Percentiles rank a stretch among this genome's conserved stretches.
These are phyloP conservation scores for Zymoseptoria ardabiliae DNA, from an alignment of 2,329 filamentous ascomycete genomes.

Conservation along the genomic window DNA sequence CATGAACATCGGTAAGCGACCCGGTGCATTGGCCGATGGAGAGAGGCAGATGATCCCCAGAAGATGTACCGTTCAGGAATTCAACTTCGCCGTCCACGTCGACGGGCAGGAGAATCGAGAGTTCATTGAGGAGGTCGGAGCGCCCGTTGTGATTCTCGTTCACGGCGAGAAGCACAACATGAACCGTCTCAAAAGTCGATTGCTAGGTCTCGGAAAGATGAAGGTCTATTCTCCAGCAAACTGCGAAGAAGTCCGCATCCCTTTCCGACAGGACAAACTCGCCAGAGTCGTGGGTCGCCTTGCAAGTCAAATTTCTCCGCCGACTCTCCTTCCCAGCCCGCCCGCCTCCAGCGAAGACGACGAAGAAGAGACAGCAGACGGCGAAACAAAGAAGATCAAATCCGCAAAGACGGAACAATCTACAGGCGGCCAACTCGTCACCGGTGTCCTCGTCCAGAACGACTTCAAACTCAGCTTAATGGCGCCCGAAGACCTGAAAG, in stretches of 20 bases:
- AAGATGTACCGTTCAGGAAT: conserved; percentile 87
- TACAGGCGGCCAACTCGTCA: conserved; percentile 55
- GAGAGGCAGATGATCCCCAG: conserved; percentile 88
- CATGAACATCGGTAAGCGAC: conserved; percentile 22
- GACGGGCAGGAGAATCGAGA: conserved; percentile 93
- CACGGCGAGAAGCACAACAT: conserved; percentile 97
- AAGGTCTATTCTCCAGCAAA: conserved; percentile 94
- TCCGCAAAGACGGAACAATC: conserved; percentile 39
- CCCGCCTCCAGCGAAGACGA: conserved; percentile 37
- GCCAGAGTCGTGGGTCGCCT: conserved; percentile 95
- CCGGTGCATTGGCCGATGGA: conserved; percentile 50
- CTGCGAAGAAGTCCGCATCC: conserved; percentile 88
- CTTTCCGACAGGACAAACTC: conserved; percentile 90
- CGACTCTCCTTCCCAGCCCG: conserved; percentile 35
- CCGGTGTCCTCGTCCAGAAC: conserved; percentile 90
- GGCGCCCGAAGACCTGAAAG: conserved; percentile 89
- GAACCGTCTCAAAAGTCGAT: conserved; percentile 91
- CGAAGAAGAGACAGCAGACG: conserved; percentile 19
- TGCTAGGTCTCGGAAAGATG: conserved; percentile 81
- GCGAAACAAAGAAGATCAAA: conserved; percentile 21
- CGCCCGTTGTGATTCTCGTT: conserved; percentile 91
- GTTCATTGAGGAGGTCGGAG: conserved; percentile 89
- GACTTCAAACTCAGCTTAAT: conserved; percentile 96
- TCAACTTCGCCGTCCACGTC: conserved; percentile 92
- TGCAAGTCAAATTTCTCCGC: conserved; percentile 65